Percentiles rank a stretch among this genome's conserved stretches.
Conservation (phyloP, 2,329 filamentous ascomycete species). For the Epicoccum nigrum region DNA sequence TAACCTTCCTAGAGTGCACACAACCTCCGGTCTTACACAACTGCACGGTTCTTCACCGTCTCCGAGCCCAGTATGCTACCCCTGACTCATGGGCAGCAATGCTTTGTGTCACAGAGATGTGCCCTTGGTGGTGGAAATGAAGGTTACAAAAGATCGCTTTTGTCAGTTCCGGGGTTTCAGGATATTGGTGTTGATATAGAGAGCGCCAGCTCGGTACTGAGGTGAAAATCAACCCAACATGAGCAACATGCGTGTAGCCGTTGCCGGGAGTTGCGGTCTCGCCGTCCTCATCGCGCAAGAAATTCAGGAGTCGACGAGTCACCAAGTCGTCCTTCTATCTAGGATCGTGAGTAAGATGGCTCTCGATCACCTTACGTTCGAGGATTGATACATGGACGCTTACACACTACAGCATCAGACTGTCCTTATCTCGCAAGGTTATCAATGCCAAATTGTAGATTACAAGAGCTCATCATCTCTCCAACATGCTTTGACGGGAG, state of each 20-base stretch:
- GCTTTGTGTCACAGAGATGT: constrained; percentile 23
- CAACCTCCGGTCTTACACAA: constrained; percentile 18
- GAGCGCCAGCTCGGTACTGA: not conserved
- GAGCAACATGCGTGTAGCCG: constrained; percentile 64
- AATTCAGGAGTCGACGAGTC: constrained; percentile 66
- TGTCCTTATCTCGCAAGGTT: constrained; percentile 61
- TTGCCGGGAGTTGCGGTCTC: constrained; percentile 67
- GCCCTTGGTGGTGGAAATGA: constrained; percentile 3
- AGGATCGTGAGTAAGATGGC: constrained; percentile 59
- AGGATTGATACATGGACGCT: too few species aligned
- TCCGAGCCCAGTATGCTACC: constrained; percentile 17
- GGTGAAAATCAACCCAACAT: constrained; percentile 13
- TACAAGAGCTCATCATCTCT: constrained; percentile 66
- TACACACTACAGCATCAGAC: constrained; percentile 57
- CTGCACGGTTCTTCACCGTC: constrained; percentile 31
- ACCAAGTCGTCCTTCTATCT: constrained; percentile 74
- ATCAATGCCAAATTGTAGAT: constrained; percentile 73
- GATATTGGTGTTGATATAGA: not conserved
- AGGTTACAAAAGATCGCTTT: not conserved
- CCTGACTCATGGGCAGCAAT: constrained; percentile 41
- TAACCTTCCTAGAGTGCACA: constrained; percentile 8
- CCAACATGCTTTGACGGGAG: constrained; percentile 69
- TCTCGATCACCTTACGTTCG: not conserved
- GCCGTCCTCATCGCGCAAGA: constrained; percentile 64
- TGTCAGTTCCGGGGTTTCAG: not conserved